phyloP scores from a whole-genome alignment of 2,329 filamentous ascomycete species.

The Phialophora chinensis region DNA sequence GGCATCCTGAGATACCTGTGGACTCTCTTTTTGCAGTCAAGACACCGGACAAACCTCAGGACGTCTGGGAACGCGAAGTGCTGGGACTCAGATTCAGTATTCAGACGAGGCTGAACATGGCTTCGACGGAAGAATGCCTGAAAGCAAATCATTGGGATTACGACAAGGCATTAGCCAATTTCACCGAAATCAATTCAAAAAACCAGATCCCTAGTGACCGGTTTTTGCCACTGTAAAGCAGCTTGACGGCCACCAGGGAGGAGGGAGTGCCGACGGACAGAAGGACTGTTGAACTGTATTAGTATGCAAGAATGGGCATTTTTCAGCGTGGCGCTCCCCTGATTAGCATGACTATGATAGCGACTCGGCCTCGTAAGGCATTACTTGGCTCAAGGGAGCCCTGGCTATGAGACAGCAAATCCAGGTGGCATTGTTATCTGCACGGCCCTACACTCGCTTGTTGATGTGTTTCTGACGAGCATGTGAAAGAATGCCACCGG shows the following conservation, averaged over 20 bases:
- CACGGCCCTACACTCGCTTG: not conserved
- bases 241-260: not conserved
- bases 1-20: conserved; percentile 38
- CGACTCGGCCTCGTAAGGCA: not conserved
- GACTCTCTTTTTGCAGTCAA: conserved; percentile 49
- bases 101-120: conserved; percentile 78
- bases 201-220: conserved; percentile 36
- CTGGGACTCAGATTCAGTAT: conserved; percentile 73
- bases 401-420: conserved; percentile 7
- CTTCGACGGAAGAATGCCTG: conserved; percentile 82
- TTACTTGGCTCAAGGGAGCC: not conserved
- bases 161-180: conserved; percentile 73
- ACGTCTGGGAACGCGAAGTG: conserved; percentile 69
- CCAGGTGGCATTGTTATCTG: conserved; percentile 5
- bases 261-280: conserved; percentile 1
- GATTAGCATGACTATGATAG: conserved; percentile 17
- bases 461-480: not conserved
- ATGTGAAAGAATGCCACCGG: conserved; percentile 7
- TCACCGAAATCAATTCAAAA: conserved; percentile 71
- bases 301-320: conserved; percentile 8
- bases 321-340: conserved; percentile 15
- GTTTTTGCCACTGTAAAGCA: conserved; percentile 29
- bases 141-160: conserved; percentile 81
- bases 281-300: conserved; percentile 2
- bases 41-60: conserved; percentile 52